These are phyloP conservation scores for Septoria linicola DNA, from an alignment of 2,329 filamentous ascomycete species.

Conservation along the genomic window DNA sequence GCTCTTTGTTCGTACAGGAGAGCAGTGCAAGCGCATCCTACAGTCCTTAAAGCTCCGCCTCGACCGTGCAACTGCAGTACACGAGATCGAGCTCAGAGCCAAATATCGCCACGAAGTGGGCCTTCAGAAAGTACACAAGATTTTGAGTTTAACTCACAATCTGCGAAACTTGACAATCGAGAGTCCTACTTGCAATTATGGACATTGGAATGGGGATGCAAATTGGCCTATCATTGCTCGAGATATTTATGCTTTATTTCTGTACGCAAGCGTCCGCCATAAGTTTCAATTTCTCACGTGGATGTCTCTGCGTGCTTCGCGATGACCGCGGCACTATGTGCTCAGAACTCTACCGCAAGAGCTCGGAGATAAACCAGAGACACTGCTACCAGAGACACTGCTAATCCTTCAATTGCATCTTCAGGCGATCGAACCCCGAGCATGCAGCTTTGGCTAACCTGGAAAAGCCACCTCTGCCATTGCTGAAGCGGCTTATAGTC, in stretches of 20 bases:
- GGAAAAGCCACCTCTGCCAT: background rate
- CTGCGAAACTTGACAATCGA: slow-evolving; percentile 2
- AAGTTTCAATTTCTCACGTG: too few species aligned
- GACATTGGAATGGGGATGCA: background rate
- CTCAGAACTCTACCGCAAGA: too few species aligned
- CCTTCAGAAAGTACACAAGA: slow-evolving; percentile 5
- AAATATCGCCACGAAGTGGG: background rate
- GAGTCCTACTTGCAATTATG: slow-evolving; percentile 3
- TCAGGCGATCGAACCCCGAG: too few species aligned
- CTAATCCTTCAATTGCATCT: too few species aligned
- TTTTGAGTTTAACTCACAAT: slow-evolving; percentile 2
- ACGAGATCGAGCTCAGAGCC: slow-evolving; percentile 6
- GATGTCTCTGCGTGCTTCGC: too few species aligned
- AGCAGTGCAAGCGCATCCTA: background rate
- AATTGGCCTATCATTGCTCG: slow-evolving; percentile 6
- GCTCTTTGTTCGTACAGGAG: slow-evolving; percentile 1
- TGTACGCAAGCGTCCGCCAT: too few species aligned
- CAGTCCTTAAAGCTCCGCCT: background rate
- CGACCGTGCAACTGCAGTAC: background rate
- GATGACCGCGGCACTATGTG: too few species aligned
- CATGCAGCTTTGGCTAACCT: too few species aligned
- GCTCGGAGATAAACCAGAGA: too few species aligned
- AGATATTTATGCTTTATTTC: background rate
- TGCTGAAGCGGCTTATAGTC: slow-evolving; percentile 2
- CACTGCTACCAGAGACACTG: too few species aligned